Conservation (phyloP, 164 flowering plant species). For the Magnolia officinalis region DNA sequence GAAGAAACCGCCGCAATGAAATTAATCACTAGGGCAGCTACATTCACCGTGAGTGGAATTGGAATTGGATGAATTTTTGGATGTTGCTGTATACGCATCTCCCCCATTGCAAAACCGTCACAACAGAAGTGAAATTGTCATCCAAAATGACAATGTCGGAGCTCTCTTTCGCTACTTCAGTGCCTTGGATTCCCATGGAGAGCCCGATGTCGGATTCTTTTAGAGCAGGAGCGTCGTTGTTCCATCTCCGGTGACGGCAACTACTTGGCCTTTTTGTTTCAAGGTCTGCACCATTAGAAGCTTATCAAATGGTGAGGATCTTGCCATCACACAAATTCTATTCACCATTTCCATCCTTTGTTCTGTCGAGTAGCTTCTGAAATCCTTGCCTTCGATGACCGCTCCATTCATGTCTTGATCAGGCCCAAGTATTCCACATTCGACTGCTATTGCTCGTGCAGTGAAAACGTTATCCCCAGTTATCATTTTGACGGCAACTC, state of each 20-base stretch:
- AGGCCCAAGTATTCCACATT: slow-evolving; percentile 52
- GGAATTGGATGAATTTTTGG: slow-evolving; percentile 74
- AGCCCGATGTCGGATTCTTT: slow-evolving; percentile 64
- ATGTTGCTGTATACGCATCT: slow-evolving; percentile 61
- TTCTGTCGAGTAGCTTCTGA: slow-evolving; percentile 39
- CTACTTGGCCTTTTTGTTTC: slow-evolving; percentile 60
- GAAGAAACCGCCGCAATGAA: slow-evolving; percentile 57
- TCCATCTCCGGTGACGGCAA: slow-evolving; percentile 70
- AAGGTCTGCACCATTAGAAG: slow-evolving; percentile 59
- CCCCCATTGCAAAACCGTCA: slow-evolving; percentile 50
- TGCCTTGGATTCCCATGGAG: slow-evolving; percentile 66
- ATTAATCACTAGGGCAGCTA: slow-evolving; percentile 54
- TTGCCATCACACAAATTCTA: slow-evolving; percentile 56
- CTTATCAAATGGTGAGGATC: slow-evolving; percentile 68
- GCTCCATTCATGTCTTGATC: slow-evolving; percentile 19
- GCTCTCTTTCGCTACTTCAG: slow-evolving; percentile 67
- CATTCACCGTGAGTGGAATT: slow-evolving; percentile 59
- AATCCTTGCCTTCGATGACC: slow-evolving; percentile 51
- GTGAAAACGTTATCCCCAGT: slow-evolving; percentile 67
- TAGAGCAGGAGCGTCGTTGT: slow-evolving; percentile 54
- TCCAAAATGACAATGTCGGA: slow-evolving; percentile 63
- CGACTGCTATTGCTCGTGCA: slow-evolving; percentile 58
- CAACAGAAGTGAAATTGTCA: slow-evolving; percentile 55
- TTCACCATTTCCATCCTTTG: slow-evolving; percentile 46
- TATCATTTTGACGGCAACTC: slow-evolving; percentile 55